Conservation (phyloP, 345 rosid species). For the Arabidopsis thaliana region DNA sequence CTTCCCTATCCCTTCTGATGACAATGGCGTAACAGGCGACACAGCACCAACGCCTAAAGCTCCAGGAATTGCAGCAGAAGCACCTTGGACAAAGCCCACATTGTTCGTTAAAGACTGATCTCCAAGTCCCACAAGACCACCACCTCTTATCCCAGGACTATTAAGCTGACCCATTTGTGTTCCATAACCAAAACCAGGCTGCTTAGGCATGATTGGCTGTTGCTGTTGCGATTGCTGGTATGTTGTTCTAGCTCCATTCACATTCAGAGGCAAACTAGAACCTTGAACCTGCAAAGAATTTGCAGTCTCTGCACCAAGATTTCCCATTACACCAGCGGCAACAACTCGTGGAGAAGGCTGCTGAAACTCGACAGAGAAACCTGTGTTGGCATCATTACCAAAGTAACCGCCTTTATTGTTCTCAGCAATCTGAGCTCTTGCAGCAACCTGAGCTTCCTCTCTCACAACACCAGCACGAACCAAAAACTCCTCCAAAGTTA, state of each 20-base stretch:
- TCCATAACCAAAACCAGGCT: constrained; percentile 56
- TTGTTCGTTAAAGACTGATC: constrained; percentile 60
- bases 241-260: constrained; percentile 64
- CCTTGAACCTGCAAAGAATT: constrained; percentile 57
- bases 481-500: constrained; percentile 93
- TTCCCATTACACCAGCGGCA: constrained; percentile 46
- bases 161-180: constrained; percentile 53
- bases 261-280: constrained; percentile 67
- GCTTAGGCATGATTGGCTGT: constrained; percentile 74
- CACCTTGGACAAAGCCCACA: constrained; percentile 52
- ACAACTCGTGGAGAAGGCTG: constrained; percentile 48
- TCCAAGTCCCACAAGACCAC: constrained; percentile 62
- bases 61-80: constrained; percentile 60
- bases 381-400: constrained; percentile 50
- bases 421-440: constrained; percentile 37
- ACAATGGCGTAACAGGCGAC: constrained; percentile 77
- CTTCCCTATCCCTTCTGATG: constrained; percentile 80
- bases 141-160: constrained; percentile 61
- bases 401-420: constrained; percentile 48
- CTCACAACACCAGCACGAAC: constrained; percentile 88
- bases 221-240: constrained; percentile 51
- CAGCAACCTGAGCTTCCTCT: constrained; percentile 62
- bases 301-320: constrained; percentile 44
- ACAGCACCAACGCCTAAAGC: constrained; percentile 50
- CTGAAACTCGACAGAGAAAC: constrained; percentile 62